A percentile compares a stretch with the other conserved stretches of the same genome.
phyloP scores from a whole-genome alignment of 306 rosid species.

The Medicago arabica region DNA sequence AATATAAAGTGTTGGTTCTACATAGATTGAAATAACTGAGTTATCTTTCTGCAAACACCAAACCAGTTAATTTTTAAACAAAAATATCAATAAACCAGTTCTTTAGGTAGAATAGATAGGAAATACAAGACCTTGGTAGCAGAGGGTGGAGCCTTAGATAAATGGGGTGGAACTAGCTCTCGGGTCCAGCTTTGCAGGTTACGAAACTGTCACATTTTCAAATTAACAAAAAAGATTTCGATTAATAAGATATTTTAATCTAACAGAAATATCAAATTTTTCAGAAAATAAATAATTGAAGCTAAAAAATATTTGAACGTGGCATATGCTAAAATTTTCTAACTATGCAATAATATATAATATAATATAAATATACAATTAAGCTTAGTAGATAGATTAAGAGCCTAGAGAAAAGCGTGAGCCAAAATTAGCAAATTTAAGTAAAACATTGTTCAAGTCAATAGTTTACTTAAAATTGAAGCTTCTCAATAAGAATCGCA shows the following conservation, averaged over 20 bases:
- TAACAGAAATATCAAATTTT: neutral
- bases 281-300: neutral
- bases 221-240: neutral
- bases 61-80: constrained; percentile 12
- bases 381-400: too few relatives aligned
- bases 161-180: constrained; percentile 73
- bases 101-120: neutral
- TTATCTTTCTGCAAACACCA: neutral
- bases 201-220: constrained; percentile 57
- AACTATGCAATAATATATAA: too few relatives aligned
- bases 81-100: constrained; percentile 28
- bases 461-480: neutral
- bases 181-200: constrained; percentile 83
- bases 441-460: too few relatives aligned
- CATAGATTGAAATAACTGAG: neutral
- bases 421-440: neutral
- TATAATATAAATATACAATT: too few relatives aligned
- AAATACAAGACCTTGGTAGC: constrained; percentile 75
- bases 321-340: too few relatives aligned
- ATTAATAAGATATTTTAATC: constrained; percentile 24
- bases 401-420: neutral
- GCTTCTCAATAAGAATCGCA: neutral
- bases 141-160: constrained; percentile 63
- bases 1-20: neutral
- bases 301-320: too few relatives aligned